A percentile compares a stretch with the other conserved stretches of the same genome.
phyloP scores from a whole-genome alignment of 2,329 filamentous ascomycete genomes.

The Ascochyta clinopodiicola region DNA sequence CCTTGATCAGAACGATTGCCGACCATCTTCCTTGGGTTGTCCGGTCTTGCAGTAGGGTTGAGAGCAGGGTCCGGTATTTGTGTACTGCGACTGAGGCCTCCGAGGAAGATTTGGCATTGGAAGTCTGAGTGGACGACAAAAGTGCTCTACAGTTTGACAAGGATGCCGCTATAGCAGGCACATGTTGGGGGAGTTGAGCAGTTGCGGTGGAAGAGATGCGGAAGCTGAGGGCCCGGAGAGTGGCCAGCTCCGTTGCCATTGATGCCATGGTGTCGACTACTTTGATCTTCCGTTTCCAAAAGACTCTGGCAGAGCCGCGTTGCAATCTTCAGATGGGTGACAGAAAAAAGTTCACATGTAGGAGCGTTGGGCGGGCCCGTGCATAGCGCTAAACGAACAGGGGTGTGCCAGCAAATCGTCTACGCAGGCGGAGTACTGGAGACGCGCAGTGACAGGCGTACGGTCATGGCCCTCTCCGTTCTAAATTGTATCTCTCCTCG shows the following conservation, averaged over 20 bases:
- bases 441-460: conserved; percentile 30
- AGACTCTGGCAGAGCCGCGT: background rate
- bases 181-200: conserved; percentile 75
- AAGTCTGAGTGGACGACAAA: conserved; percentile 66
- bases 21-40: conserved; percentile 77
- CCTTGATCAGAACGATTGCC: conserved; percentile 79
- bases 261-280: conserved; percentile 32
- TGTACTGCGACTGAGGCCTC: conserved; percentile 76
- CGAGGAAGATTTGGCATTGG: conserved; percentile 66
- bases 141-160: conserved; percentile 63
- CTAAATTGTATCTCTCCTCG: conserved; percentile 30
- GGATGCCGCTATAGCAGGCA: conserved; percentile 69
- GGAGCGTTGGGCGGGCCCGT: conserved; percentile 28
- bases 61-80: conserved; percentile 80
- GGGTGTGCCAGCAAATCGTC: conserved; percentile 27
- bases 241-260: conserved; percentile 36
- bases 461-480: conserved; percentile 29
- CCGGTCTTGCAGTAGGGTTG: conserved; percentile 78
- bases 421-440: conserved; percentile 20
- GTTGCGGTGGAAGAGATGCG: conserved; percentile 74
- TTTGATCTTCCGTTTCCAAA: background rate
- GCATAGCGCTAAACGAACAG: conserved; percentile 27
- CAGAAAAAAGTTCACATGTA: conserved; percentile 32
- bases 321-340: conserved; percentile 6
- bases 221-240: conserved; percentile 61